Percentiles rank a stretch among this genome's conserved stretches.
phyloP scores from a whole-genome alignment of 2,329 filamentous ascomycete genomes.

The Aspergillus fructus region DNA sequence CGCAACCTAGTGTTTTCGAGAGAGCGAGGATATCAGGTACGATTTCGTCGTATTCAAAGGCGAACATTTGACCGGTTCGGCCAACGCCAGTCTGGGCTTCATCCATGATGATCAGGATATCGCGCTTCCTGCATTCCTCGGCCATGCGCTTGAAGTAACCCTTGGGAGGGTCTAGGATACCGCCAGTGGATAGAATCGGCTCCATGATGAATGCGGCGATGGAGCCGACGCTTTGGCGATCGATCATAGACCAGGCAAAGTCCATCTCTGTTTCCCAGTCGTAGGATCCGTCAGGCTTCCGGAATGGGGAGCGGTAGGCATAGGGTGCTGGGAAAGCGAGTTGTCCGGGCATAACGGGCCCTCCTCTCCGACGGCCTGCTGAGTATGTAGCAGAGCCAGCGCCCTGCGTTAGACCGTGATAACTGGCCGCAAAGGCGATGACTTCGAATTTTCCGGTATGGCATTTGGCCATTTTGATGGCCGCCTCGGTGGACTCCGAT shows the following conservation, averaged over 20 bases:
- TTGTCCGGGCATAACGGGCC: conserved; percentile 53
- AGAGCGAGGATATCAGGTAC: conserved; percentile 61
- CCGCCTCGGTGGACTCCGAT: conserved; percentile 60
- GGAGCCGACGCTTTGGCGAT: conserved; percentile 59
- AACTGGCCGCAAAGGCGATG: conserved; percentile 59
- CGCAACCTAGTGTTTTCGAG: conserved; percentile 62
- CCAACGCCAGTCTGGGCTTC: conserved; percentile 62
- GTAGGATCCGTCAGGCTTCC: conserved; percentile 58
- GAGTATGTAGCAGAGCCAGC: conserved; percentile 50
- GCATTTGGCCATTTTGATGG: conserved; percentile 63
- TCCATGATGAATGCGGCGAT: conserved; percentile 65
- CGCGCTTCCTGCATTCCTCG: conserved; percentile 53
- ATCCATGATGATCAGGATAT: conserved; percentile 60
- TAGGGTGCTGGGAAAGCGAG: conserved; percentile 61
- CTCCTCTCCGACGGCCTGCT: conserved; percentile 20
- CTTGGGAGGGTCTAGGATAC: conserved; percentile 58
- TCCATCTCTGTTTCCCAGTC: conserved; percentile 66
- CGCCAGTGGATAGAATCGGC: conserved; percentile 59
- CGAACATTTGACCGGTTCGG: conserved; percentile 58
- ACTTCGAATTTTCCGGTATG: conserved; percentile 67
- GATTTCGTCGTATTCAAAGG: conserved; percentile 52
- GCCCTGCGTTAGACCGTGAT: conserved; percentile 61
- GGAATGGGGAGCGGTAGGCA: conserved; percentile 62
- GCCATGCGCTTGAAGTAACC: conserved; percentile 61
- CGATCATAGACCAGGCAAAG: conserved; percentile 62